Evolutionary conservation across 2,329 filamentous ascomycete genomes (phyloP).

Genomic region (Penicillium expansum): DNA sequence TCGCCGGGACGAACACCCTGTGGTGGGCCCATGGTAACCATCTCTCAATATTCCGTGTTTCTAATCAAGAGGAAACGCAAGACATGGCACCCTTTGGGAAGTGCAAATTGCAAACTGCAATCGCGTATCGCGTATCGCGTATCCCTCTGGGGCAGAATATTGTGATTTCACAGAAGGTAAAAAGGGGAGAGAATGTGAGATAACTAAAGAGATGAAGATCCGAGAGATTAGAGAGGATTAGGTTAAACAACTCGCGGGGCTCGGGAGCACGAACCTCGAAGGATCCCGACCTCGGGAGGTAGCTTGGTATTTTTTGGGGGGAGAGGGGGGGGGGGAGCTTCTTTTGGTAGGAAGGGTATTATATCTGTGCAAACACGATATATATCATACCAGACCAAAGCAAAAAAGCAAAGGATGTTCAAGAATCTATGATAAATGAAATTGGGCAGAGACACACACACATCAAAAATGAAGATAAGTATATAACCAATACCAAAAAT

Average conservation of each 20-base stretch:
- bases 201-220: conserved; percentile 17
- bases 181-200: conserved; percentile 16
- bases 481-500: neutral
- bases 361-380: neutral
- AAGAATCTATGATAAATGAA: neutral
- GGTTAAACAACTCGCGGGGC: conserved; percentile 22
- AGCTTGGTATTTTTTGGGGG: neutral
- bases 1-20: conserved; percentile 42
- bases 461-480: neutral
- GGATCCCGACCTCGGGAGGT: conserved; percentile 8
- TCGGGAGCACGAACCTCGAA: conserved; percentile 17
- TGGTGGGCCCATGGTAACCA: conserved; percentile 27
- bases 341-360: neutral
- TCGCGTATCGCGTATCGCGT: neutral
- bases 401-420: neutral
- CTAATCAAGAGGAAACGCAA: conserved; percentile 19
- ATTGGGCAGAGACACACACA: neutral
- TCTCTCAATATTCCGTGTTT: conserved; percentile 10
- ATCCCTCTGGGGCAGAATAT: conserved; percentile 9
- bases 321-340: too few species aligned
- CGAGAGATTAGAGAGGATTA: conserved; percentile 10
- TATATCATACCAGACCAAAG: neutral
- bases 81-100: conserved; percentile 31
- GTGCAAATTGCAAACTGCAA: conserved; percentile 4
- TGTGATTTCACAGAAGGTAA: conserved; percentile 12